Base-by-base conservation (phyloP, 768 basidiomycete genomes). In the Agaricus subrufescens region DNA sequence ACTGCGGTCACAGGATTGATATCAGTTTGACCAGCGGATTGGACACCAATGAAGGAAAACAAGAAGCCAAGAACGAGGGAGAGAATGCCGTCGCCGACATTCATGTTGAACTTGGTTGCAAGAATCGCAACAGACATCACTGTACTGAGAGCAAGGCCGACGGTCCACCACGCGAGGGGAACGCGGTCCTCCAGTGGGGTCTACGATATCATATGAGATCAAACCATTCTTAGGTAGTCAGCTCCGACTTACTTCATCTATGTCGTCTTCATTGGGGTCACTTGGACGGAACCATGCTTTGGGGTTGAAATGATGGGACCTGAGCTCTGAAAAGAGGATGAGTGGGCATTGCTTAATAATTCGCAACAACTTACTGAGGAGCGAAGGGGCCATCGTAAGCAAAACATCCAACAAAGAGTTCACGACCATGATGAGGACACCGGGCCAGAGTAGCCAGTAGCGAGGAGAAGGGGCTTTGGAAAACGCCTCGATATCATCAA, bases 11-110 rank as follows among this genome's bases (percentile, higher is more conserved):
- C 75, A 9, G 83, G 84, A 63, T 84, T 84, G 64, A 86, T 75
- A 57, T 84, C 82, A 4, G 83, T 86, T 57, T 75, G 69, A 25
- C 85, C 83, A 31, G 78, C 62, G 48, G 78, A 82, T 65, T 85
- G 83, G 8, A 83, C 83, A 42, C 80, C 84, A 60, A 86, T 81
- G 70, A 87, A 85, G 30, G 83, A 83, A 71, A 86, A 87, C 42
- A 85, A 45, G 72, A 85, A 86, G 31, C 80, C 80, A 42, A 85
- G 75, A 56, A 86, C 25, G 46, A 86, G 77, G 8, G 83, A 68
- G 45, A 85, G 76, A 63, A 85, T 68, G 29, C 76, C 78, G 50
- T 81, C 80, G 30, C 82, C 82, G 57, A 84, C 80, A 57, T 81
- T 82, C 74, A 81, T 76, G 59, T 74, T 62, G 73, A 80, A 84